Evolutionary conservation across 352 stramenopile species (phyloP).

Genomic region (Globisporangium mamillatum): DNA sequence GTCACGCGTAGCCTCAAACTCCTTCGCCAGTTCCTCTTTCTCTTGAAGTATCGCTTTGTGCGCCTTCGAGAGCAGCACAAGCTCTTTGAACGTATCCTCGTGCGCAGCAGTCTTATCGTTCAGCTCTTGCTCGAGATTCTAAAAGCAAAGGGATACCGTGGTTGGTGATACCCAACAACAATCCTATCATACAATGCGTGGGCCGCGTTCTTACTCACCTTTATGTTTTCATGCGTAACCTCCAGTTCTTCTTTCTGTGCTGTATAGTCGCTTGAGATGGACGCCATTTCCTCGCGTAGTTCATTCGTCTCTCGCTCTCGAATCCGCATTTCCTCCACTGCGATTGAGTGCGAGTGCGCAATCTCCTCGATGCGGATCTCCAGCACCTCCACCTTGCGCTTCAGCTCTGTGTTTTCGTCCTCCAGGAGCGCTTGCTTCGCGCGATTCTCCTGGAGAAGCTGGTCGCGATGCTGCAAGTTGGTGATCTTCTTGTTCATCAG

Average conservation of each 20-base stretch:
- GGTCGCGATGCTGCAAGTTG: slow-evolving; percentile 63
- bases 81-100: slow-evolving; percentile 75
- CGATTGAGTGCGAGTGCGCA: slow-evolving; percentile 55
- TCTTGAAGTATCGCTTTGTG: slow-evolving; percentile 70
- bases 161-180: neutral
- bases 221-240: slow-evolving; percentile 44
- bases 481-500: slow-evolving; percentile 77
- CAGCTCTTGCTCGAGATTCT: slow-evolving; percentile 63
- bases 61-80: slow-evolving; percentile 75
- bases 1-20: slow-evolving; percentile 47
- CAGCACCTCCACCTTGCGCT: slow-evolving; percentile 73
- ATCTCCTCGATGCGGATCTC: slow-evolving; percentile 79
- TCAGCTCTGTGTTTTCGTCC: slow-evolving; percentile 75
- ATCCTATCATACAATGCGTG: neutral
- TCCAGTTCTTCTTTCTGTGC: slow-evolving; percentile 60
- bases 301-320: slow-evolving; percentile 55
- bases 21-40: slow-evolving; percentile 43
- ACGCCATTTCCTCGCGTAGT: slow-evolving; percentile 60
- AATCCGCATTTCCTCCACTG: slow-evolving; percentile 56
- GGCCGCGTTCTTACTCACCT: slow-evolving; percentile 24
- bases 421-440: slow-evolving; percentile 51
- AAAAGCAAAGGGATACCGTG: neutral
- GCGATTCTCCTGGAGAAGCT: slow-evolving; percentile 64
- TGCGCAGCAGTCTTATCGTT: slow-evolving; percentile 52
- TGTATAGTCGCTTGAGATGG: slow-evolving; percentile 67